Base-by-base conservation (phyloP, 1,284 basidiomycete species). In the Trametes polyzona region DNA sequence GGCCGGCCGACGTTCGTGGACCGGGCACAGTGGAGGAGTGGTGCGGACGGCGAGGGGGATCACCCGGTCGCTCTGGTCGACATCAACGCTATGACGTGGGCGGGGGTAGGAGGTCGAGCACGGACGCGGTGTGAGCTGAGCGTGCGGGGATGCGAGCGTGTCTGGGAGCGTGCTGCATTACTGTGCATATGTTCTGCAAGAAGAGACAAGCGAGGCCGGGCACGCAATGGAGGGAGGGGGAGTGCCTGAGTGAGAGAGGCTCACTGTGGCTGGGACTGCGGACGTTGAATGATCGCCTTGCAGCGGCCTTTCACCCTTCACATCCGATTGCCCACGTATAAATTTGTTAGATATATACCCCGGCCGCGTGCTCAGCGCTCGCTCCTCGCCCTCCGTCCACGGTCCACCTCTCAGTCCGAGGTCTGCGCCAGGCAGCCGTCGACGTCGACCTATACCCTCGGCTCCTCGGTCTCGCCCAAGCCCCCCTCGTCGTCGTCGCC, bases 281-380 rank as follows among this genome's bases (percentile, higher is more conserved):
- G 17, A 27, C 19, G 24, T 42, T 41, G 41, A 47, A 41, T 59
- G 61, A 63, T 64, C 53, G 58, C 58, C 44, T 41, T 52, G 33
- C 42, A 29, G 33, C 30, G 33, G 9, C 26, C 49, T 56, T 66
- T 68, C 62, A 66, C 65, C 59, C 57, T 69, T 69, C 67, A 69
- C 68, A 68, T 69, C 67, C 49, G 65, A 69, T 65, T 65, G 63
- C 67, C 62, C 66, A 66, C 67, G 58, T 68, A 67, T 67, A 68
- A 71, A 67, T 54, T 63, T 67, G 60, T 39, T 43, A n/a, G n/a
- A n/a, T 62, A 56, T 61, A 47, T 61, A 44, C 42, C 44, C 23
- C 39, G 27, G 58, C 48, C 30, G 37, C 58, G 41, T 49, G 51
- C 50, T 48, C 47, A n/a, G n/a, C n/a, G 52, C 62, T 23, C 36